Conservation (phyloP, 179 eudicot genomes). For the Silene noctiflora region DNA sequence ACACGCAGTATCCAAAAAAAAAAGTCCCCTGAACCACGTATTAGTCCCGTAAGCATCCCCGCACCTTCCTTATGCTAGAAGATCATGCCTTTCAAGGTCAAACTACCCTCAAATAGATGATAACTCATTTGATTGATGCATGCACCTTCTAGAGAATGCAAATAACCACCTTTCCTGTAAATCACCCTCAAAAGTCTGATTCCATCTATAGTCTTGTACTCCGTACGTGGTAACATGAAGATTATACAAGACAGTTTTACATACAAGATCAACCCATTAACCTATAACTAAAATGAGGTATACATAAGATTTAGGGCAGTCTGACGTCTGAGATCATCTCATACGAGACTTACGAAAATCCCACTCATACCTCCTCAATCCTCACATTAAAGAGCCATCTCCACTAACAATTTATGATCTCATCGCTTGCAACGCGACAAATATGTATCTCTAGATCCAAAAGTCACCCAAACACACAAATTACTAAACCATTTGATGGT, state of each 20-base stretch:
- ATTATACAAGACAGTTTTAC: too few species aligned
- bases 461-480: slow-evolving; percentile 3
- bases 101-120: neutral
- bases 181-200: neutral
- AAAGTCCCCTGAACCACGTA: neutral
- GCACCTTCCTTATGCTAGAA: neutral
- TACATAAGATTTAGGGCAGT: too few species aligned
- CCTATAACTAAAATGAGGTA: too few species aligned
- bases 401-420: neutral
- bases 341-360: too few species aligned
- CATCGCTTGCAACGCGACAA: neutral
- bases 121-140: neutral
- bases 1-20: neutral
- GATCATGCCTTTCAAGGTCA: neutral
- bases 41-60: neutral
- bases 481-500: neutral
- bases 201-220: neutral
- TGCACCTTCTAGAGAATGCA: neutral
- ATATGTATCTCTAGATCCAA: neutral
- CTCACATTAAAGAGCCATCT: neutral
- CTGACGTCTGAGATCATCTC: too few species aligned
- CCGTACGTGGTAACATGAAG: too few species aligned
- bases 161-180: neutral
- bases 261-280: too few species aligned
- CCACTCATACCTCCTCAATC: neutral